These are phyloP conservation scores for Vitis cinerea DNA, from an alignment of 164 flowering plant species.

Conservation along the genomic window DNA sequence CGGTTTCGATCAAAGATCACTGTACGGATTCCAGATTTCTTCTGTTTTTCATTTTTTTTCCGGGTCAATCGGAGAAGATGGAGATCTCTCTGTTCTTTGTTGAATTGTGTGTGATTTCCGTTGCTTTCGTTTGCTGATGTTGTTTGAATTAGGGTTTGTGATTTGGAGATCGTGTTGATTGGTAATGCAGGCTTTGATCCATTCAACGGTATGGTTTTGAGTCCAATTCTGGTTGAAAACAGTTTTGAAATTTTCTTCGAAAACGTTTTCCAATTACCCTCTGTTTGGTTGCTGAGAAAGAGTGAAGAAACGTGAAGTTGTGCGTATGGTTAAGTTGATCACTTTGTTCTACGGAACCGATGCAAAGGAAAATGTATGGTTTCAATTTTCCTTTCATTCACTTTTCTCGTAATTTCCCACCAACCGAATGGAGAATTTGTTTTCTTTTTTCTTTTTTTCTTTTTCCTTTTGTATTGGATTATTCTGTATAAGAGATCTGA, in stretches of 20 bases:
- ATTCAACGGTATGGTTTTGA: slow-evolving; percentile 4
- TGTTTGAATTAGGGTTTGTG: slow-evolving; percentile 18
- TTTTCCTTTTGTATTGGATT: background rate
- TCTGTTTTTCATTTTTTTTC: background rate
- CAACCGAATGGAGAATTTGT: background rate
- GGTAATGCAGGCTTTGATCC: slow-evolving; percentile 25
- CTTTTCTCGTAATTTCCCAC: background rate
- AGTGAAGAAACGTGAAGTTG: background rate
- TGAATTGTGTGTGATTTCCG: background rate
- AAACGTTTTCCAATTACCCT: background rate
- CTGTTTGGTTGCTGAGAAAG: slow-evolving; percentile 11
- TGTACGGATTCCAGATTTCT: background rate
- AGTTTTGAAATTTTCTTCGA: background rate
- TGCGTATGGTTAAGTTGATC: too few species aligned
- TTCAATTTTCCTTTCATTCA: background rate
- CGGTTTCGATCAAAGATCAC: background rate
- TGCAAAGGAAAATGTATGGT: background rate
- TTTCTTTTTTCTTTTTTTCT: background rate
- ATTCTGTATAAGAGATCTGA: background rate
- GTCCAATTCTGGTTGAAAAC: slow-evolving; percentile 8
- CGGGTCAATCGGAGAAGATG: too few species aligned
- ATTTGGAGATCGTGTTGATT: slow-evolving; percentile 21
- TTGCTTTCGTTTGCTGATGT: background rate
- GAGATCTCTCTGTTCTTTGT: background rate
- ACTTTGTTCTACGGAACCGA: background rate